Evolutionary conservation across 805 yeast genomes (phyloP).

Genomic region (Candida hispaniensis): DNA sequence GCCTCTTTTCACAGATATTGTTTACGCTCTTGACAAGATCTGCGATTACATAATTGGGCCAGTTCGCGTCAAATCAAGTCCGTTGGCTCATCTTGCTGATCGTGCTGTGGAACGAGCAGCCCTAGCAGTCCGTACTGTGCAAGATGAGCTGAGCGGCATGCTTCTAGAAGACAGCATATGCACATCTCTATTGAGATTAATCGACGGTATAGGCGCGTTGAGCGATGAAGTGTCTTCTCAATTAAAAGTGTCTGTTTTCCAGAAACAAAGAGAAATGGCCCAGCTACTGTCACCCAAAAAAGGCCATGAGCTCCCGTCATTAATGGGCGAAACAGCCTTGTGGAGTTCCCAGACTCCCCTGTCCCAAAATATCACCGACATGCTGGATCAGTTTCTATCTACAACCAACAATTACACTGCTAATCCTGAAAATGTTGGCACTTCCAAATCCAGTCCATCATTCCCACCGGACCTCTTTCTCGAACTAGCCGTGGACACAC

Average conservation of each 20-base stretch:
- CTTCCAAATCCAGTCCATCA: conserved; percentile 22
- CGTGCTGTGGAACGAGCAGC: conserved; percentile 41
- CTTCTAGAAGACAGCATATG: conserved; percentile 52
- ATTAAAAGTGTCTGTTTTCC: conserved; percentile 43
- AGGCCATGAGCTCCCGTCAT: too few relatives aligned
- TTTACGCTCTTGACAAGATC: conserved; percentile 36
- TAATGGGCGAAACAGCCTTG: conserved; percentile 20
- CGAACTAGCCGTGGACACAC: conserved; percentile 38
- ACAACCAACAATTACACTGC: conserved; percentile 1
- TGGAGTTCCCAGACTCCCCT: conserved; percentile 22
- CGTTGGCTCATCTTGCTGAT: conserved; percentile 25
- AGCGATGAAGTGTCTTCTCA: conserved; percentile 41
- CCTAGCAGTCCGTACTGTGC: conserved; percentile 44
- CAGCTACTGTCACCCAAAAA: conserved; percentile 28
- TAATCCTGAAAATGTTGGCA: conserved; percentile 17
- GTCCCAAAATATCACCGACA: conserved; percentile 20
- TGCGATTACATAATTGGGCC: conserved; percentile 30
- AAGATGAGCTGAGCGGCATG: conserved; percentile 56
- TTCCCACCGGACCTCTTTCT: conserved; percentile 41
- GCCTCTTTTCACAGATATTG: conserved; percentile 45
- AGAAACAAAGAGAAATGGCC: conserved; percentile 39
- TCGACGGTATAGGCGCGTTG: conserved; percentile 38
- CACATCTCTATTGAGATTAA: conserved; percentile 44
- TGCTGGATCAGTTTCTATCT: conserved; percentile 20
- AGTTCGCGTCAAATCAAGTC: conserved; percentile 23